Percentiles rank a stretch among this genome's conserved stretches.
These are phyloP conservation scores for Avicennia marina DNA, from an alignment of 257 asterid genomes.

Conservation along the genomic window DNA sequence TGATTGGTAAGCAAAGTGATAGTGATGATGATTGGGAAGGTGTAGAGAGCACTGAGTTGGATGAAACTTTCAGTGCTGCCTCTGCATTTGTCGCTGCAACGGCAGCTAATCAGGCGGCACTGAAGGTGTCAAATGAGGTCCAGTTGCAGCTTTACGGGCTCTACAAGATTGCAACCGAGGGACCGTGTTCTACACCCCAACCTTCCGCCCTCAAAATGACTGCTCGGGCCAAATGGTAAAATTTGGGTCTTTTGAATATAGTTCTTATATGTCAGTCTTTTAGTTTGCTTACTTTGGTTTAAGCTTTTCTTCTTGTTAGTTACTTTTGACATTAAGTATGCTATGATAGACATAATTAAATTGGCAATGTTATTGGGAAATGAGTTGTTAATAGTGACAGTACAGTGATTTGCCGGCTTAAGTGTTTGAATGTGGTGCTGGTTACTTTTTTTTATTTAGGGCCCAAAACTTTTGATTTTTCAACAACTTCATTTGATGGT, in stretches of 20 bases:
- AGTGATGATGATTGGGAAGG: conserved; percentile 99
- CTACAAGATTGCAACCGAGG: conserved; percentile 97
- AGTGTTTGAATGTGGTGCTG: too few relatives aligned
- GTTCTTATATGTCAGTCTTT: too few relatives aligned
- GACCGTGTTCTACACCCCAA: conserved; percentile 77
- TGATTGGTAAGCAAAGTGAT: conserved; percentile 32
- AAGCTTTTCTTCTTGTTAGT: background rate
- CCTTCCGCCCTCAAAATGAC: conserved; percentile 94
- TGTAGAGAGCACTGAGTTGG: conserved; percentile 95
- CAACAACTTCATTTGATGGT: too few relatives aligned
- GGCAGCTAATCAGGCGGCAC: conserved; percentile 63
- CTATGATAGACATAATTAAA: too few relatives aligned
- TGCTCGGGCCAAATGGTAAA: conserved; percentile 95
- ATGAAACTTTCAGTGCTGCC: conserved; percentile 92
- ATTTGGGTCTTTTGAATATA: background rate
- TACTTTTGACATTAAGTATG: too few relatives aligned
- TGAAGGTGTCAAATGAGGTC: conserved; percentile 72
- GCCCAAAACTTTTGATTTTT: too few relatives aligned
- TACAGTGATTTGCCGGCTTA: too few relatives aligned
- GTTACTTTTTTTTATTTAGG: too few relatives aligned
- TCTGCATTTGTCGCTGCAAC: conserved; percentile 93
- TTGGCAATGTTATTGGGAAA: too few relatives aligned
- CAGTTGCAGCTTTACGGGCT: conserved; percentile 89
- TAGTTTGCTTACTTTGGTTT: background rate
- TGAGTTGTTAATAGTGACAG: too few relatives aligned